These are phyloP conservation scores for Russula sp. DNA, from an alignment of 768 basidiomycete species.

Conservation along the genomic window DNA sequence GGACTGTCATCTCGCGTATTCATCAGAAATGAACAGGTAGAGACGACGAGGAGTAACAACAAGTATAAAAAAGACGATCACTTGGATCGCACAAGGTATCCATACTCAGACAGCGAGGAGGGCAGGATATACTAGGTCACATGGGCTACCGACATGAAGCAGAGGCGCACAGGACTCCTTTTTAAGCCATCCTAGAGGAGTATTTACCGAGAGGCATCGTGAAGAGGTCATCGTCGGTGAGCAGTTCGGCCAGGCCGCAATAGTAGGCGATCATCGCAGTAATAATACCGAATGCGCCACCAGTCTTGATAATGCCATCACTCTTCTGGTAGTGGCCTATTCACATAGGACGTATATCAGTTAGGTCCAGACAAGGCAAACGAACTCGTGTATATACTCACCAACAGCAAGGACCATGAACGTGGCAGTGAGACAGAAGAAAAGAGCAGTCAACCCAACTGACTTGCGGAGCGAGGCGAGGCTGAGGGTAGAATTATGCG, in stretches of 20 bases:
- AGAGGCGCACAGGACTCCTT: too few relatives aligned
- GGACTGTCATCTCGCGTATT: too few relatives aligned
- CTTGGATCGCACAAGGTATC: background rate
- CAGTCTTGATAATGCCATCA: slow-evolving; percentile 31
- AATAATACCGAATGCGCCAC: slow-evolving; percentile 41
- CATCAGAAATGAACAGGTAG: too few relatives aligned
- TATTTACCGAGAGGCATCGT: slow-evolving; percentile 36
- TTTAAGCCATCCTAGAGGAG: background rate
- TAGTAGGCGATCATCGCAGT: slow-evolving; percentile 47
- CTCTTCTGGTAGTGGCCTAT: slow-evolving; percentile 20
- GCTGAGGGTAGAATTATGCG: slow-evolving; percentile 26
- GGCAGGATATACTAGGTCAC: background rate
- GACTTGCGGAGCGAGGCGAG: slow-evolving; percentile 48
- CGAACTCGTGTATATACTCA: slow-evolving; percentile 24
- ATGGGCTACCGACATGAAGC: too few relatives aligned
- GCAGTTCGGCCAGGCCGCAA: slow-evolving; percentile 38
- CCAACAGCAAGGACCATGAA: slow-evolving; percentile 44
- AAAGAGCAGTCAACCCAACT: slow-evolving; percentile 43
- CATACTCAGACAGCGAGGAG: background rate
- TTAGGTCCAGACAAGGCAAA: background rate
- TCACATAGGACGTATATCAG: slow-evolving; percentile 10
- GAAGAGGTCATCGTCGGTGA: slow-evolving; percentile 36
- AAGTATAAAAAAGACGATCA: too few relatives aligned
- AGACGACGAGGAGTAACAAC: background rate
- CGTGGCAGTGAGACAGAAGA: slow-evolving; percentile 49